Evolutionary conservation across 768 basidiomycete species (phyloP), one percentile per base, ranked within the genome.

Genomic region (Postia placenta): DNA sequence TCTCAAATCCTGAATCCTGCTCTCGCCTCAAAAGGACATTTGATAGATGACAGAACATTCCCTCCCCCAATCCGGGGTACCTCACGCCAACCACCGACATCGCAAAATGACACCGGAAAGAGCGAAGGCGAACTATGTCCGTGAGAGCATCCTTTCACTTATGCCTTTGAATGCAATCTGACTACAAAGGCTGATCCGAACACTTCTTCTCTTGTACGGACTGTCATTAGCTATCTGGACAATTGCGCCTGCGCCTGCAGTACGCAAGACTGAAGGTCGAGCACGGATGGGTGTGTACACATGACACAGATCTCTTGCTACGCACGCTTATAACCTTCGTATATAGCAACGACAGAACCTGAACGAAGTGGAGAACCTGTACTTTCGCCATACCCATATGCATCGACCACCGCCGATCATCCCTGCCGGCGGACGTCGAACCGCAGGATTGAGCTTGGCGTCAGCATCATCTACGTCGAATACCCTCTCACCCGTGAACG

Each of bases 341-440:
- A 6, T 15, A 25, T 59, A 87, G 85, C 83, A 86, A 80, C 76
- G 80, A 50, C 86, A 89, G 64, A 86, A 74, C 40, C 66, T 89
- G 45, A 87, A 85, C 58, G 87, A 89, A 66, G 87, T 89, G 4
- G 87, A 89, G 63, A 88, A 88, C 58, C 70, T 89, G 7, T 89
- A 87, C 69, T 88, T 88, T 58, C 82, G 80, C 42, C 82, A 84
- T 59, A 83, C 84, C 0, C 80, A 84, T 27, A 54, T 52, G 41
- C 38, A 53, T 3, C 57, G 54, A 12, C 52, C 54, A 1, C 53
- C 45, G 28, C 53, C 55, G 14, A 50, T 55, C 23, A 51, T 55
- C 4, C 50, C 52, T 7, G 46, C 57, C 4, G 57, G 53, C 17
- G 56, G 54, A 2, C 51, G 54, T n/a, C 46, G 54, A 22, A 50